Conservation (phyloP, 2,329 filamentous ascomycete species). For the Zarea fungicola region DNA sequence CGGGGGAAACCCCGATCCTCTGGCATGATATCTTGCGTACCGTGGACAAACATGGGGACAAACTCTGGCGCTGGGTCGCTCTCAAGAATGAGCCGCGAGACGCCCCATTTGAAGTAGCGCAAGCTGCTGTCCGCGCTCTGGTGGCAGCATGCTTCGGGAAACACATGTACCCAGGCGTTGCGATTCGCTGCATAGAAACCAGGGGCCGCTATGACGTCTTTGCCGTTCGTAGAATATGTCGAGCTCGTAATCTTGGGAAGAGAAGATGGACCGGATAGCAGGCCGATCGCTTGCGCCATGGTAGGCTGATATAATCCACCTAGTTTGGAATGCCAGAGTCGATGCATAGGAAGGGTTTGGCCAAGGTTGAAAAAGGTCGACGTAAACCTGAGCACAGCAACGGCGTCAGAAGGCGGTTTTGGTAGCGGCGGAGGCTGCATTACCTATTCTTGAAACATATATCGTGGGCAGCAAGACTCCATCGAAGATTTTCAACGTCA, state of each 20-base stretch:
- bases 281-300: conserved; percentile 75
- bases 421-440: conserved; percentile 4
- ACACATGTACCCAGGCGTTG: conserved; percentile 87
- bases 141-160: conserved; percentile 92
- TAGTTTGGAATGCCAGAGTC: conserved; percentile 67
- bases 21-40: conserved; percentile 81
- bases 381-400: conserved; percentile 60
- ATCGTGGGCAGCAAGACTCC: conserved; percentile 88
- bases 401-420: conserved; percentile 1
- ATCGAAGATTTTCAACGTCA: conserved; percentile 71
- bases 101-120: conserved; percentile 98
- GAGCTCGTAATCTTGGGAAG: conserved; percentile 45
- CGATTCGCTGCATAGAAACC: conserved; percentile 65
- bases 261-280: conserved; percentile 57
- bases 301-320: conserved; percentile 90
- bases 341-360: conserved; percentile 86
- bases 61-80: conserved; percentile 81
- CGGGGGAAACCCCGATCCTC: conserved; percentile 75
- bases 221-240: conserved; percentile 61
- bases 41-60: conserved; percentile 91
- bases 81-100: conserved; percentile 87
- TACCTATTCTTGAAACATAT: conserved; percentile 90
- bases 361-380: conserved; percentile 82
- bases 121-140: conserved; percentile 74
- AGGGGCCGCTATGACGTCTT: conserved; percentile 64